Evolutionary conservation across 2,329 filamentous ascomycete species (phyloP).

Genomic region (Scytalidium sp.): DNA sequence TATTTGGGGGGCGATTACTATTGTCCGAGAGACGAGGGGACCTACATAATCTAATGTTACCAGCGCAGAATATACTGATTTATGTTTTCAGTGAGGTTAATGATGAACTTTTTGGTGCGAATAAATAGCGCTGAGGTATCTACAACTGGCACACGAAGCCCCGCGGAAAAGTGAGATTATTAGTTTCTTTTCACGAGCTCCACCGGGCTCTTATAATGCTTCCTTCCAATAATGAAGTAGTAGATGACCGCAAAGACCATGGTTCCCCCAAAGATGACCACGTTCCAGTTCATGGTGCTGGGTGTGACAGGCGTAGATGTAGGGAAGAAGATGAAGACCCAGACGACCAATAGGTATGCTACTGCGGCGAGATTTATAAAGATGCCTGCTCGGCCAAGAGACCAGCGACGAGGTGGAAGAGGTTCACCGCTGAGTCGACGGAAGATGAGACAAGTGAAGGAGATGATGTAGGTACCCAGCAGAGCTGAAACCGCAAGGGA

Average conservation of each 20-base stretch:
- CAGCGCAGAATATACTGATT: no score
- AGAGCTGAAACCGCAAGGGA: conserved; percentile 46
- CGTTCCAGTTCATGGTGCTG: conserved; percentile 42
- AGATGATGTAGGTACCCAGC: conserved; percentile 47
- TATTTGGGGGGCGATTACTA: no score
- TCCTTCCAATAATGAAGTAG: conserved; percentile 31
- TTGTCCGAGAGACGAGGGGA: no score
- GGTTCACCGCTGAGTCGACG: conserved; percentile 33
- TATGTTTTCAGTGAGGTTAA: no score
- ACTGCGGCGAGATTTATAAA: conserved; percentile 38
- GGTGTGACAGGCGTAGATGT: conserved; percentile 30
- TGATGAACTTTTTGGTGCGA: no score
- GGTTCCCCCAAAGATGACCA: conserved; percentile 16
- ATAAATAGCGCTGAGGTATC: no score
- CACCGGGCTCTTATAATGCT: conserved; percentile 28
- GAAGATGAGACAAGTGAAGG: conserved; percentile 36
- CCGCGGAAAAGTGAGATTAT: no score
- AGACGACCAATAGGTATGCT: conserved; percentile 39
- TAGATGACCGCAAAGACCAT: conserved; percentile 14
- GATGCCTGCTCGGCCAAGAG: conserved; percentile 38
- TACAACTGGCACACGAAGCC: no score
- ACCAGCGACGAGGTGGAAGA: conserved; percentile 35
- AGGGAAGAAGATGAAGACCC: conserved; percentile 48
- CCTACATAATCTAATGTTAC: no score
- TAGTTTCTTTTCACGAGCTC: conserved; percentile 6